Evolutionary conservation across 2,329 filamentous ascomycete genomes (phyloP).

Genomic region (Ceratocystis cubensis): DNA sequence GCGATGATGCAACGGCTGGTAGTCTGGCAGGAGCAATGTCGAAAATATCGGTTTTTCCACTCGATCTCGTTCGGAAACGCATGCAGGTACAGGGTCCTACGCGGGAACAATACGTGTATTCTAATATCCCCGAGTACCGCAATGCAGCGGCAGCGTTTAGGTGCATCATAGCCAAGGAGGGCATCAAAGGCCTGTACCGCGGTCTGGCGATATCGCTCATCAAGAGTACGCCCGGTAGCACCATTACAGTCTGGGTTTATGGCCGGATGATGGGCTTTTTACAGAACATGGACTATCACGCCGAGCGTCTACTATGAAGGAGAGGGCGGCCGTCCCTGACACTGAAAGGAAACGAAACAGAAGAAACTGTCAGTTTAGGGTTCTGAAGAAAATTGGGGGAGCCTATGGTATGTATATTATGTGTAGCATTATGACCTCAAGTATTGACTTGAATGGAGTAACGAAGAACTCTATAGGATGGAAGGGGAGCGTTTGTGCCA

Average conservation of each 20-base stretch:
- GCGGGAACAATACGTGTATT: conserved; percentile 62
- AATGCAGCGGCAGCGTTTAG: conserved; percentile 53
- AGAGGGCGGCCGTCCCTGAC: too few relatives aligned
- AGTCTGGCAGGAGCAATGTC: conserved; percentile 65
- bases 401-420: conserved; percentile 2
- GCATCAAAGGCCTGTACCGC: conserved; percentile 68
- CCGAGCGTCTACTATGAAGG: conserved; percentile 22
- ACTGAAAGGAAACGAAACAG: neutral
- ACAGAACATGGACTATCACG: conserved; percentile 29
- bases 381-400: neutral
- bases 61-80: conserved; percentile 84
- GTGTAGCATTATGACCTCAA: neutral
- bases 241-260: conserved; percentile 91
- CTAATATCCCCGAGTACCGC: conserved; percentile 75
- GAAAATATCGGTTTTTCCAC: conserved; percentile 83
- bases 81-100: conserved; percentile 93
- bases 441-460: neutral
- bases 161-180: conserved; percentile 59
- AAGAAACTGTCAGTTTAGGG: neutral
- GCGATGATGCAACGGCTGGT: conserved; percentile 73
- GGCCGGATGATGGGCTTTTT: conserved; percentile 58
- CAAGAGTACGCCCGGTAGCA: conserved; percentile 87
- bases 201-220: conserved; percentile 79
- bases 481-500: neutral
- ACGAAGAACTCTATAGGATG: too few relatives aligned